These are phyloP conservation scores for Umbilicaria muhlenbergii DNA, from an alignment of 495 filamentous ascomycete species.

Conservation along the genomic window DNA sequence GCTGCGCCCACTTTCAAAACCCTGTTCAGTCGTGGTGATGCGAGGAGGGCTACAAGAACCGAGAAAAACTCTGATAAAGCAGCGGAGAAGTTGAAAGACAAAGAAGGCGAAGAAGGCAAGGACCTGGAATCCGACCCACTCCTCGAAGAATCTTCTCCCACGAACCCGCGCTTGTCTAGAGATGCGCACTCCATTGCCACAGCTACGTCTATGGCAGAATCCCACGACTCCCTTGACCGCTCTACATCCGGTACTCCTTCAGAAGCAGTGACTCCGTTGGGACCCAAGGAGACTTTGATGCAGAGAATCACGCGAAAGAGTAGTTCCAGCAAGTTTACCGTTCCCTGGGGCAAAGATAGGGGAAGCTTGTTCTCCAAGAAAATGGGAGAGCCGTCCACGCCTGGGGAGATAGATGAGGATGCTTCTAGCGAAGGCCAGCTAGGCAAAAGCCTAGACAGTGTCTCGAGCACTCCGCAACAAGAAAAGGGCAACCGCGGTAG, in stretches of 20 bases:
- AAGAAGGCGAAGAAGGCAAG: constrained; percentile 11
- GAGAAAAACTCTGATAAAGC: constrained; percentile 20
- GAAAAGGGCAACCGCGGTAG: constrained; percentile 28
- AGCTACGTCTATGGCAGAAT: constrained; percentile 49
- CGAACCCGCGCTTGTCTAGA: constrained; percentile 45
- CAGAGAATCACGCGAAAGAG: constrained; percentile 66
- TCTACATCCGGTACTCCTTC: constrained; percentile 49
- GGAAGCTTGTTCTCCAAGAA: constrained; percentile 49
- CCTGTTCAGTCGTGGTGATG: constrained; percentile 28
- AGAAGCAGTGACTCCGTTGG: constrained; percentile 35
- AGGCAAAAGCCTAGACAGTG: constrained; percentile 33
- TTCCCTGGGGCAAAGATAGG: constrained; percentile 50
- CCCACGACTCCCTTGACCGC: constrained; percentile 58
- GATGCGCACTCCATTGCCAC: constrained; percentile 45
- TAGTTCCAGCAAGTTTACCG: constrained; percentile 64
- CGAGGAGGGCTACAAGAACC: constrained; percentile 25
- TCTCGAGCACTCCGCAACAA: constrained; percentile 26
- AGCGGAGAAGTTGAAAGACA: constrained; percentile 14
- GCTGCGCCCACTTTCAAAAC: constrained; percentile 43
- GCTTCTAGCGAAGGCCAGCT: constrained; percentile 27
- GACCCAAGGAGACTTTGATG: constrained; percentile 47
- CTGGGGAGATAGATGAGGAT: constrained; percentile 35
- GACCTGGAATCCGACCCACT: constrained; percentile 22
- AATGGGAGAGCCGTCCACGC: constrained; percentile 28
- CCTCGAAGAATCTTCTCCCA: constrained; percentile 39